A percentile compares a stretch with the other conserved stretches of the same genome.
These are phyloP conservation scores for Crithidia expoeki DNA, from an alignment of 208 protist genomes.

Conservation along the genomic window DNA sequence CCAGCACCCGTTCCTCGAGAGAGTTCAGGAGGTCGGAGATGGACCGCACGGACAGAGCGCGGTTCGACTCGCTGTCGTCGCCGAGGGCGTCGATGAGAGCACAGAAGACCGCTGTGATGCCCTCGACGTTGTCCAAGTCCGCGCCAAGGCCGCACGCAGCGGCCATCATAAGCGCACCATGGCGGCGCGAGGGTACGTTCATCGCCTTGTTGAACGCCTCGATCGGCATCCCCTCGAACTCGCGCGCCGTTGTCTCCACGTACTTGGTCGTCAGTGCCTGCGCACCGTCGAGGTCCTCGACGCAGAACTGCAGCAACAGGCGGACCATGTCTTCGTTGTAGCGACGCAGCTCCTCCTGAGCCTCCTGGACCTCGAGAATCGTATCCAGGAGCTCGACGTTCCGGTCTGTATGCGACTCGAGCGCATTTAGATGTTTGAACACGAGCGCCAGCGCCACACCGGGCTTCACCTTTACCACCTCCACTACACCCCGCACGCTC, in stretches of 20 bases:
- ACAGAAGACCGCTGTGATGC: slow-evolving; percentile 68
- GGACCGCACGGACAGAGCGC: slow-evolving; percentile 56
- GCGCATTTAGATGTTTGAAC: slow-evolving; percentile 70
- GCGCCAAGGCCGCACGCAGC: slow-evolving; percentile 72
- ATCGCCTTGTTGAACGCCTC: slow-evolving; percentile 72
- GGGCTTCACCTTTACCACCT: slow-evolving; percentile 92
- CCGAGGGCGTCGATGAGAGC: slow-evolving; percentile 73
- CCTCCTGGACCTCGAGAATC: slow-evolving; percentile 85
- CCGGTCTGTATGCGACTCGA: slow-evolving; percentile 47
- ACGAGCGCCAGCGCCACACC: slow-evolving; percentile 78
- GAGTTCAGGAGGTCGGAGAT: slow-evolving; percentile 65
- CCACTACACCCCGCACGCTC: slow-evolving; percentile 86
- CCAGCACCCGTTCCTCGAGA: slow-evolving; percentile 71
- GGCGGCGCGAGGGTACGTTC: slow-evolving; percentile 60
- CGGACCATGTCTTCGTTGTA: slow-evolving; percentile 65
- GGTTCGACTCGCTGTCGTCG: slow-evolving; percentile 52
- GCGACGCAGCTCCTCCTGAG: slow-evolving; percentile 65
- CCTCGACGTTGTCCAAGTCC: slow-evolving; percentile 69
- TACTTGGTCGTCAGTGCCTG: slow-evolving; percentile 66
- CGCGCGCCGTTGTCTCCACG: slow-evolving; percentile 46
- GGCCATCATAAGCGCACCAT: slow-evolving; percentile 71
- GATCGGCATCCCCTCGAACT: slow-evolving; percentile 61
- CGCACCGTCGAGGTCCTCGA: slow-evolving; percentile 67
- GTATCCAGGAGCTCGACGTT: slow-evolving; percentile 82
- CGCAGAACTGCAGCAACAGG: slow-evolving; percentile 68